Evolutionary conservation across 371 early-diverging fungal genomes (phyloP).

Genomic region (Umbelopsis sp.): DNA sequence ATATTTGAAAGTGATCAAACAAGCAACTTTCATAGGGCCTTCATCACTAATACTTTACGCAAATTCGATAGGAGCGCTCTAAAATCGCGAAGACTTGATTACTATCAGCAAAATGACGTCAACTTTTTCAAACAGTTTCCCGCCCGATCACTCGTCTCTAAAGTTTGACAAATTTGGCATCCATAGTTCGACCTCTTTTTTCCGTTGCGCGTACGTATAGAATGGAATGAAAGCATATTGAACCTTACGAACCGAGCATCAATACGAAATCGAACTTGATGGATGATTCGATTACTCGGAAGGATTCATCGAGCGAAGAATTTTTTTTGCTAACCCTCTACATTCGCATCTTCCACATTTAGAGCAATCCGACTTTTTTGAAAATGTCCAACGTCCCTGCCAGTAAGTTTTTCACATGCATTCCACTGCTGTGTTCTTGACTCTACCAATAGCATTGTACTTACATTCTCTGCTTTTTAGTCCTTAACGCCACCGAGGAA

Average conservation of each 20-base stretch:
- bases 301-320: not conserved
- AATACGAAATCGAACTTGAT: not conserved
- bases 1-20: no score
- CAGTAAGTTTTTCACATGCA: conserved; percentile 6
- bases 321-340: not conserved
- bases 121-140: conserved; percentile 3
- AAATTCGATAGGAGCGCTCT: not conserved
- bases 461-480: conserved; percentile 22
- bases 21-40: no score
- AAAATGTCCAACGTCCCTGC: conserved; percentile 19
- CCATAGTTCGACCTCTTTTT: conserved; percentile 8
- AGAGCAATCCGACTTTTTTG: conserved; percentile 10
- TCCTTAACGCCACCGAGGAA: conserved; percentile 79
- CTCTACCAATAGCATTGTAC: not conserved
- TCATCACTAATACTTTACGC: no score
- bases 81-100: not conserved
- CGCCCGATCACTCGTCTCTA: not conserved
- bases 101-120: not conserved
- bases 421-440: not conserved
- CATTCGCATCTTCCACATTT: not conserved
- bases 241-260: not conserved
- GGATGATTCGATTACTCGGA: not conserved
- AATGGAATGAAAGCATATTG: not conserved
- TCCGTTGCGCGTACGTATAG: conserved; percentile 16
- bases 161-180: conserved; percentile 1